These are phyloP conservation scores for Fusarium nurragi DNA, from an alignment of 2,329 filamentous ascomycete genomes.

Conservation along the genomic window DNA sequence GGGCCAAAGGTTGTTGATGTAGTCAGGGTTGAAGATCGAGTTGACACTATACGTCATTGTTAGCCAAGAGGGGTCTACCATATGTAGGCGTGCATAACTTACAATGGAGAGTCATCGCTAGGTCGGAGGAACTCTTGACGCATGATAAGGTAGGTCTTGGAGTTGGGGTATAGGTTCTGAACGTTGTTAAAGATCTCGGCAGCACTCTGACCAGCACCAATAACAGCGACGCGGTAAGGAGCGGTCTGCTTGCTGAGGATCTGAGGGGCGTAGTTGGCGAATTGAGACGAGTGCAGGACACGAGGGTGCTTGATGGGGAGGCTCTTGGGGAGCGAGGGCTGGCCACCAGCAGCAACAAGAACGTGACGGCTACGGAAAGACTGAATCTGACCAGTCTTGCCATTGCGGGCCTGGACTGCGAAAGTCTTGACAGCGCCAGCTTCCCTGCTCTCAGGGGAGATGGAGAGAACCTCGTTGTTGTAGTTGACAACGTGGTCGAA, in stretches of 20 bases:
- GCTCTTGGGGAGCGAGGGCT: conserved; percentile 74
- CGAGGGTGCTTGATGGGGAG: conserved; percentile 76
- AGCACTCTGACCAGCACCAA: conserved; percentile 91
- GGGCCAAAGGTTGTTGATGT: conserved; percentile 79
- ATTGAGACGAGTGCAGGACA: conserved; percentile 90
- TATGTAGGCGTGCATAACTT: conserved; percentile 51
- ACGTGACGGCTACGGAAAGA: conserved; percentile 71
- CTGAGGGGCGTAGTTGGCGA: conserved; percentile 70
- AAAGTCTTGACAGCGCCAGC: conserved; percentile 70
- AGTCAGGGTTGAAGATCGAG: conserved; percentile 92
- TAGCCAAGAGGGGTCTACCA: conserved; percentile 26
- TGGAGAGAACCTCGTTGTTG: conserved; percentile 77
- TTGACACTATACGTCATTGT: conserved; percentile 75
- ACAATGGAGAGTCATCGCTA: conserved; percentile 97
- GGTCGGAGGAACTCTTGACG: conserved; percentile 84
- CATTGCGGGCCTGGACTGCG: conserved; percentile 71
- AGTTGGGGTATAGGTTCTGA: conserved; percentile 82
- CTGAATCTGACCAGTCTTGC: conserved; percentile 63
- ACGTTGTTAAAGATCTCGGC: conserved; percentile 96
- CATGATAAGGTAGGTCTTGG: conserved; percentile 80
- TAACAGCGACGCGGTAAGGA: conserved; percentile 79
- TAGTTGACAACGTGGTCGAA: conserved; percentile 81
- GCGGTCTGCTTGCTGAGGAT: conserved; percentile 65
- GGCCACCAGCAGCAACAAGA: conserved; percentile 66
- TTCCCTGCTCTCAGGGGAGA: conserved; percentile 67